Conservation (phyloP, 1,284 basidiomycete species). For the Ceratobasidium sp. region DNA sequence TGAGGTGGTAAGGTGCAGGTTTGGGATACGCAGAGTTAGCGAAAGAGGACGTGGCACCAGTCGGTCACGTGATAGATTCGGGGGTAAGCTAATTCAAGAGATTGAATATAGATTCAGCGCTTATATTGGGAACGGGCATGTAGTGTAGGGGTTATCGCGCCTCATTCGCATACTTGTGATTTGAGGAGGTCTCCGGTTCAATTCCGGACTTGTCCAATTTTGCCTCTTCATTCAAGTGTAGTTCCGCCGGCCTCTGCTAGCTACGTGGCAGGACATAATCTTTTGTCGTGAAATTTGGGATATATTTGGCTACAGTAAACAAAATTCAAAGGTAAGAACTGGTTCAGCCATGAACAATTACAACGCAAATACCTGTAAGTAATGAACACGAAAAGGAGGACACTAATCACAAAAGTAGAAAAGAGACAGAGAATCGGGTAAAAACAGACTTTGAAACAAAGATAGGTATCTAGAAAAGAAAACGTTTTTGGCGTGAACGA, state of each 20-base stretch:
- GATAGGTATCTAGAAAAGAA: slow-evolving; percentile 4
- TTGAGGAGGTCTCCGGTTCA: slow-evolving; percentile 40
- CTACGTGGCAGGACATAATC: not conserved
- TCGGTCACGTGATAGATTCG: too few relatives aligned
- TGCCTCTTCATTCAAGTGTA: slow-evolving; percentile 25
- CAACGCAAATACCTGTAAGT: not conserved
- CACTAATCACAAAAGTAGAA: not conserved
- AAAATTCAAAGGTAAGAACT: not conserved
- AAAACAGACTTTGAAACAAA: not conserved
- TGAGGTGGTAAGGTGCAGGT: slow-evolving; percentile 36
- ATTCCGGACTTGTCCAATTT: slow-evolving; percentile 37
- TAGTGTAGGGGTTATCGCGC: slow-evolving; percentile 35
- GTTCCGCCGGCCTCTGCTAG: slow-evolving; percentile 23
- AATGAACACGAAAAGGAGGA: too few relatives aligned
- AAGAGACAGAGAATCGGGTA: not conserved
- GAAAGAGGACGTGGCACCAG: slow-evolving; percentile 51
- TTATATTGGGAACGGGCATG: slow-evolving; percentile 31
- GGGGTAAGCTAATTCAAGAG: too few relatives aligned
- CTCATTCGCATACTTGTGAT: slow-evolving; percentile 19
- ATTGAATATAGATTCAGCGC: too few relatives aligned
- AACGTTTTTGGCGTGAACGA: not conserved
- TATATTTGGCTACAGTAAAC: slow-evolving; percentile 1
- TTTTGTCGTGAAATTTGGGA: not conserved
- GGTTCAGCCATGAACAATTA: not conserved
- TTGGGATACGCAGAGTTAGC: slow-evolving; percentile 48